Conservation (phyloP, 2,329 filamentous ascomycete genomes). For the Alternaria novae-zelandiae region DNA sequence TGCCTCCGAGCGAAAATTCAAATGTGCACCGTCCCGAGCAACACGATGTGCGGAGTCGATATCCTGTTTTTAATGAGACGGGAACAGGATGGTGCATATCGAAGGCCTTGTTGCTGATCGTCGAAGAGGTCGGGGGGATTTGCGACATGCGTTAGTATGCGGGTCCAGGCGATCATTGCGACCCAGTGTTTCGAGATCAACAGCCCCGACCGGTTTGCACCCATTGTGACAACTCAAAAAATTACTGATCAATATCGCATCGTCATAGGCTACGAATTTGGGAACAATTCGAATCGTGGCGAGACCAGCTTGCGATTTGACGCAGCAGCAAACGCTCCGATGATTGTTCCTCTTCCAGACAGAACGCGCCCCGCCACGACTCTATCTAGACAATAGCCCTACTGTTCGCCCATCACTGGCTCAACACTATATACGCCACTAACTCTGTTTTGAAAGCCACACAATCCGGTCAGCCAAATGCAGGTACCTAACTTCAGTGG, state of each 20-base stretch:
- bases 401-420: not conserved
- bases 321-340: not conserved
- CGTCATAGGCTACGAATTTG: not conserved
- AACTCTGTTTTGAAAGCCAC: not conserved
- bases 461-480: not conserved
- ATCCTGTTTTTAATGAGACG: not conserved
- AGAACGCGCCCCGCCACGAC: not conserved
- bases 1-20: not conserved
- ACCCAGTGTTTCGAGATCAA: not conserved
- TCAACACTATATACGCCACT: not conserved
- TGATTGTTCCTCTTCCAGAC: not conserved
- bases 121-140: not conserved
- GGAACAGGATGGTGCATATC: not conserved
- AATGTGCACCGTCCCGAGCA: not conserved
- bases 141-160: not conserved
- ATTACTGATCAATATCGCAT: not conserved
- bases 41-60: not conserved
- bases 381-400: not conserved
- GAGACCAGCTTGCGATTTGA: not conserved
- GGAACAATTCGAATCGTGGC: not conserved
- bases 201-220: not conserved
- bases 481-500: not conserved
- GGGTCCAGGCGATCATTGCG: not conserved
- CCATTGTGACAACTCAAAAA: not conserved
- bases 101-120: not conserved